phyloP scores from a whole-genome alignment of 208 protist species.

The Zelonia costaricensis region DNA sequence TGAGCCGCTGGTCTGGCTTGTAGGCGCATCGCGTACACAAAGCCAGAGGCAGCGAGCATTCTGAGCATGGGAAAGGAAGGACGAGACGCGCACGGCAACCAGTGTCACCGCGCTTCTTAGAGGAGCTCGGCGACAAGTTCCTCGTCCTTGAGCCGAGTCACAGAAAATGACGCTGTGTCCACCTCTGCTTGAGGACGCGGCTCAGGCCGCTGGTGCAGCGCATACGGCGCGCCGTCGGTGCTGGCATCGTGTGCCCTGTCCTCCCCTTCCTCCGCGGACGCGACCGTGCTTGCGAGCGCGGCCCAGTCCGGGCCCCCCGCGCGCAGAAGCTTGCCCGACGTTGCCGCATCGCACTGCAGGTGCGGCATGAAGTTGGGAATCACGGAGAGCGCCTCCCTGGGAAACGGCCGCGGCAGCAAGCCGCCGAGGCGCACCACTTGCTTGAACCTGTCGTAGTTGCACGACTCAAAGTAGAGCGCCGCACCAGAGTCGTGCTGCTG shows the following conservation, averaged over 20 bases:
- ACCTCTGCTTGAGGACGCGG: too few relatives aligned
- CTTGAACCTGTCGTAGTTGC: conserved; percentile 78
- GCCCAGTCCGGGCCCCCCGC: not conserved
- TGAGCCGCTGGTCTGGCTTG: too few relatives aligned
- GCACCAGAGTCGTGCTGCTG: conserved; percentile 10
- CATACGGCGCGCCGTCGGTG: not conserved
- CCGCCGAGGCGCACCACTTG: conserved; percentile 65
- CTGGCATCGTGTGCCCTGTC: too few relatives aligned
- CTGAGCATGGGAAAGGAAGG: too few relatives aligned
- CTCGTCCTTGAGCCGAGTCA: conserved; percentile 58
- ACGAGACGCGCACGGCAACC: too few relatives aligned
- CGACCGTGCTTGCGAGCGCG: too few relatives aligned
- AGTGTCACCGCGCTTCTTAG: conserved; percentile 23
- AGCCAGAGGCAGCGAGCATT: too few relatives aligned
- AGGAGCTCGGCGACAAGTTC: conserved; percentile 60
- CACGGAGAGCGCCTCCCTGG: conserved; percentile 28
- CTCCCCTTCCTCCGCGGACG: too few relatives aligned
- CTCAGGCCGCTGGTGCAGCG: not conserved
- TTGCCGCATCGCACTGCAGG: conserved; percentile 37
- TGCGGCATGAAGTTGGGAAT: conserved; percentile 66
- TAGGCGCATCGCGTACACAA: too few relatives aligned
- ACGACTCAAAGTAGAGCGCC: conserved; percentile 51
- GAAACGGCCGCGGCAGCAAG: conserved; percentile 61
- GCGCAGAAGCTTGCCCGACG: conserved; percentile 16
- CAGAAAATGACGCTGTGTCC: conserved; percentile 1